These are phyloP conservation scores for Globisporangium nodosum DNA, from an alignment of 352 stramenopile genomes.

Conservation along the genomic window DNA sequence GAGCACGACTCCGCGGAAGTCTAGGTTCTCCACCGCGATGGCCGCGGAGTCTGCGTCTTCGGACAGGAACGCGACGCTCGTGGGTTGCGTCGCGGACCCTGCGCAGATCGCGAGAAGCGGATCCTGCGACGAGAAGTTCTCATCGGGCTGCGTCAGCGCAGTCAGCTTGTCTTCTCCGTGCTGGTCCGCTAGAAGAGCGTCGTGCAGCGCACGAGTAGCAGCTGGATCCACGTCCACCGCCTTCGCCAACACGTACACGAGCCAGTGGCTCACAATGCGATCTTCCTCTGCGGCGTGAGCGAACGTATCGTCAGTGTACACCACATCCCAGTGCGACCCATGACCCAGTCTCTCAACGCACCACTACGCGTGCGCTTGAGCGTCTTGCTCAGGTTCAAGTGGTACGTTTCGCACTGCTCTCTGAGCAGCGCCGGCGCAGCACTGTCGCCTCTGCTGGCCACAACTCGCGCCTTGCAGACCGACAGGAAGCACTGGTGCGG, in stretches of 20 bases:
- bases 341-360: not conserved
- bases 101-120: conserved; percentile 24
- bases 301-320: not conserved
- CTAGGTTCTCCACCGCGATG: conserved; percentile 26
- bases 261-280: conserved; percentile 54
- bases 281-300: conserved; percentile 42
- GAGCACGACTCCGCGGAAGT: conserved; percentile 58
- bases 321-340: not conserved
- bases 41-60: not conserved
- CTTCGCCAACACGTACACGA: conserved; percentile 64
- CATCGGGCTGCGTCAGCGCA: conserved; percentile 9
- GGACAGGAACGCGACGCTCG: conserved; percentile 49
- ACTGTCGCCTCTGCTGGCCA: not conserved
- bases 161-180: conserved; percentile 23
- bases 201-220: conserved; percentile 20
- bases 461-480: conserved; percentile 27
- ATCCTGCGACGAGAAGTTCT: not conserved
- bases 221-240: conserved; percentile 28
- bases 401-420: conserved; percentile 46
- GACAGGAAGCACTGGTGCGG: conserved; percentile 69
- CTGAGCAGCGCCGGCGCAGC: conserved; percentile 7
- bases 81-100: conserved; percentile 16
- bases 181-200: conserved; percentile 25
- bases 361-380: conserved; percentile 31
- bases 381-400: conserved; percentile 62